Evolutionary conservation across 2,329 filamentous ascomycete genomes (phyloP).

Genomic region (Colletotrichum tanaceti): DNA sequence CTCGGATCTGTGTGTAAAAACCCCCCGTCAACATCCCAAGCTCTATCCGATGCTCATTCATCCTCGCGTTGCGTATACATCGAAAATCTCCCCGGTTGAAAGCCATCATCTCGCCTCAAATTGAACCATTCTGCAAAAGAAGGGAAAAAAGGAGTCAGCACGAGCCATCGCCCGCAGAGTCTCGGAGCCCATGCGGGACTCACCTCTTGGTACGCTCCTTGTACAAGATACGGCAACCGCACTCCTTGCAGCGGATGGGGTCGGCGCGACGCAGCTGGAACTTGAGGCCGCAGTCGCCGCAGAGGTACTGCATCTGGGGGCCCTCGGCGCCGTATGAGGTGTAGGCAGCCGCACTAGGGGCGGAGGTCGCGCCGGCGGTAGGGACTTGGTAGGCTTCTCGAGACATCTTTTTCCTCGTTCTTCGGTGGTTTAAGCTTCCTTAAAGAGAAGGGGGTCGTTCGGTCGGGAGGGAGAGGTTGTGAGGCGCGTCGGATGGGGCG

Average conservation of each 20-base stretch:
- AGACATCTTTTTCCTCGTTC: constrained; percentile 59
- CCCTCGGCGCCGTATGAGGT: constrained; percentile 59
- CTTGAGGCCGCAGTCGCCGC: constrained; percentile 85
- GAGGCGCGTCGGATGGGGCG: constrained; percentile 13
- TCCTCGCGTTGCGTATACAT: not conserved
- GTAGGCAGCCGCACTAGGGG: constrained; percentile 57
- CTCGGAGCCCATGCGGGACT: constrained; percentile 49
- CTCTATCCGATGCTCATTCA: not conserved
- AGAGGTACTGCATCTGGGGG: constrained; percentile 75
- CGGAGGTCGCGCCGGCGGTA: constrained; percentile 59
- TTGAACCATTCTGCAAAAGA: constrained; percentile 84
- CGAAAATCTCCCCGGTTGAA: not conserved
- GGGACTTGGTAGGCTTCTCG: constrained; percentile 85
- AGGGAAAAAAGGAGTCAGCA: constrained; percentile 52
- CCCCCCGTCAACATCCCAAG: not conserved
- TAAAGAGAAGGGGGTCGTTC: not conserved
- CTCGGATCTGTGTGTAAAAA: not conserved
- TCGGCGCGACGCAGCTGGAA: constrained; percentile 82
- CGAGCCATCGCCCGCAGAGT: not conserved
- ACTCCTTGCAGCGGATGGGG: constrained; percentile 88
- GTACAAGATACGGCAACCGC: constrained; percentile 94
- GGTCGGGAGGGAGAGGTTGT: not conserved
- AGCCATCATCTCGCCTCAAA: constrained; percentile 84
- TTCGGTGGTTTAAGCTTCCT: not conserved
- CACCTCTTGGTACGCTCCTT: constrained; percentile 98